phyloP scores from a whole-genome alignment of 441 rosid genomes.

The Jatropha podagrica region DNA sequence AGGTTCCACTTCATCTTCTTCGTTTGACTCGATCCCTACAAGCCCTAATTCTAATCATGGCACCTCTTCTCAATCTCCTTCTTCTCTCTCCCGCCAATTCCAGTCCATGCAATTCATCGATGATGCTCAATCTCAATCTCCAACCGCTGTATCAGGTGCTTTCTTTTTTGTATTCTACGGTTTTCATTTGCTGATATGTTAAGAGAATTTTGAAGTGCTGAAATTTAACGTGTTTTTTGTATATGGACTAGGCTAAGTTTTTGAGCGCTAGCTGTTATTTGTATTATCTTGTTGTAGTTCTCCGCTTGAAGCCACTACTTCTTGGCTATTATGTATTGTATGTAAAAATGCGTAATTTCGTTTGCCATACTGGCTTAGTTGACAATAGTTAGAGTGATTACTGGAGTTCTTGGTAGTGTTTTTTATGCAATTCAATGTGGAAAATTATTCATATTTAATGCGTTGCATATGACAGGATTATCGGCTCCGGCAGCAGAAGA shows the following conservation, averaged over 20 bases:
- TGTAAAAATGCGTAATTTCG: background rate
- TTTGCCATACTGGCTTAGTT: background rate
- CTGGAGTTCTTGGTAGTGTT: background rate
- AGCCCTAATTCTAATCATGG: conserved; percentile 75
- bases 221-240: background rate
- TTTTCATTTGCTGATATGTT: conserved; percentile 3
- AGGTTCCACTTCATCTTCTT: conserved; percentile 59
- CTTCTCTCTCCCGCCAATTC: conserved; percentile 36
- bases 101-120: conserved; percentile 37
- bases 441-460: conserved; percentile 3
- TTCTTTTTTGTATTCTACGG: background rate
- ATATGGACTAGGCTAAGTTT: background rate
- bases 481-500: conserved; percentile 49
- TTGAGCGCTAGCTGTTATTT: background rate
- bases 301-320: background rate
- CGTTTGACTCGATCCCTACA: conserved; percentile 36
- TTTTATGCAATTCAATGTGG: background rate
- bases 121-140: conserved; percentile 15
- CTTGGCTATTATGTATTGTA: background rate
- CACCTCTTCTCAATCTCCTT: conserved; percentile 34
- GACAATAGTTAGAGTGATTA: background rate
- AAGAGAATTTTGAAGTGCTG: background rate
- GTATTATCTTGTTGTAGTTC: background rate
- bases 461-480: conserved; percentile 40
- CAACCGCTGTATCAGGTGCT: conserved; percentile 36